A percentile compares a stretch with the other conserved stretches of the same genome.
These are phyloP conservation scores for Fusarium kyushuense DNA, from an alignment of 2,329 filamentous ascomycete genomes.

Conservation along the genomic window DNA sequence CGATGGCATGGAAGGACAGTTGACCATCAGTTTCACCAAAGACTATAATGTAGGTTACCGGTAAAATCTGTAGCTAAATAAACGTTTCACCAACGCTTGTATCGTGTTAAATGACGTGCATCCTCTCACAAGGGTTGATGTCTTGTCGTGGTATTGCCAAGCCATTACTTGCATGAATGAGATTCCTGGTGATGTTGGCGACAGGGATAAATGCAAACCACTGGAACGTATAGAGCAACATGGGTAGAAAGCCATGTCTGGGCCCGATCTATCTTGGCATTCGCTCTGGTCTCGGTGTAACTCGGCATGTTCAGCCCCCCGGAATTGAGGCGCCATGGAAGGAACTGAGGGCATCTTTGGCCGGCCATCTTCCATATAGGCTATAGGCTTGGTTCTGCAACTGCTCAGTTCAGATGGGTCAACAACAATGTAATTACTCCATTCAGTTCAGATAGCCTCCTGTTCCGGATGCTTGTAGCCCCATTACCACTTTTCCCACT, in stretches of 20 bases:
- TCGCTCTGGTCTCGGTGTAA: neutral
- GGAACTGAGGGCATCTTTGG: too few relatives aligned
- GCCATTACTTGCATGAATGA: neutral
- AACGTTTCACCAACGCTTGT: rapidly evolving
- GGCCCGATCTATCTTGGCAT: neutral
- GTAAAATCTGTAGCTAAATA: rapidly evolving
- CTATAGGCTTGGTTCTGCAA: neutral
- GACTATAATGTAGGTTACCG: neutral
- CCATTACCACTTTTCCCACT: neutral
- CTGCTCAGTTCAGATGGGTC: rapidly evolving
- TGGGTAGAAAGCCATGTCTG: too few relatives aligned
- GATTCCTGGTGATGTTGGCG: neutral
- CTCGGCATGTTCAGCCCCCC: too few relatives aligned
- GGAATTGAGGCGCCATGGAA: rapidly evolving
- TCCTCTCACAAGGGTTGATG: neutral
- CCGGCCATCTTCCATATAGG: rapidly evolving
- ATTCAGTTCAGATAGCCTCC: rapidly evolving
- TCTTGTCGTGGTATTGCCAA: neutral
- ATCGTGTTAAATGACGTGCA: neutral
- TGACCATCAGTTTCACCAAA: rapidly evolving
- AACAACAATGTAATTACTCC: rapidly evolving
- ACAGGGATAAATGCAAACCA: neutral
- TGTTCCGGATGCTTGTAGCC: neutral
- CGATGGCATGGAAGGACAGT: rapidly evolving
- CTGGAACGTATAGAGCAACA: rapidly evolving